Base-by-base conservation (phyloP, 768 basidiomycete species). In the Pisolithus tinctorius region DNA sequence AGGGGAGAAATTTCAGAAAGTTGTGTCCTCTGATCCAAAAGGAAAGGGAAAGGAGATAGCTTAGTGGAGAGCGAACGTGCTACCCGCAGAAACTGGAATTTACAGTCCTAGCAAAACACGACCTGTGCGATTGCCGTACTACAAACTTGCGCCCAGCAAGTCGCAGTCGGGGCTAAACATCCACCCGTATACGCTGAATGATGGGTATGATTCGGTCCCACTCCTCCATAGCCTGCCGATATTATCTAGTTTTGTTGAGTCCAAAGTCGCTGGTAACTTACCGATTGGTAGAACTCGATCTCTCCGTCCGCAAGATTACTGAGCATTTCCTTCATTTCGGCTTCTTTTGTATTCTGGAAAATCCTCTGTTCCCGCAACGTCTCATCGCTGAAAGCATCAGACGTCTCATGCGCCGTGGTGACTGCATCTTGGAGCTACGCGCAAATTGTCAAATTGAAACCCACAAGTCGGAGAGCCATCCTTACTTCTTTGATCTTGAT, bases 241-340 rank as follows among this genome's bases (percentile, higher is more conserved):
- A 47, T 46, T 42, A 41, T 41, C 40, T 20, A 41, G 51, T 29
- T 45, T 40, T 27, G 25, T 11, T 58, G 16, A 52, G 7, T 4
- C 20, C 16, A 48, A 50, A 27, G 42, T 51, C 31, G 29, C 51
- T 39, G 4, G n/a, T 23, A n/a, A 62, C 73, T 53, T 65, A 86
- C 90, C 58, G 86, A 79, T 70, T 88, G 87, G 66, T 96, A 91
- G 67, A 96, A 91, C 65, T 93, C 93, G 58, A 98, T 90, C 67
- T 99, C 88, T 9, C 93, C 94, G 58, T 96, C 90, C 25, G 93
- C 93, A 55, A 96, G 80, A 54, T 85, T 83, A 17, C 81, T 81
- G 10, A 99, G 66, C 79, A 97, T 84, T 62, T 93, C 92, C 70
- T 95, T 96, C 95, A 98, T 96, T 72, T 99, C 96, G 45, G 84